These are phyloP conservation scores for Debaryomyces nepalensis DNA, from an alignment of 1,139 yeast species.

Conservation along the genomic window DNA sequence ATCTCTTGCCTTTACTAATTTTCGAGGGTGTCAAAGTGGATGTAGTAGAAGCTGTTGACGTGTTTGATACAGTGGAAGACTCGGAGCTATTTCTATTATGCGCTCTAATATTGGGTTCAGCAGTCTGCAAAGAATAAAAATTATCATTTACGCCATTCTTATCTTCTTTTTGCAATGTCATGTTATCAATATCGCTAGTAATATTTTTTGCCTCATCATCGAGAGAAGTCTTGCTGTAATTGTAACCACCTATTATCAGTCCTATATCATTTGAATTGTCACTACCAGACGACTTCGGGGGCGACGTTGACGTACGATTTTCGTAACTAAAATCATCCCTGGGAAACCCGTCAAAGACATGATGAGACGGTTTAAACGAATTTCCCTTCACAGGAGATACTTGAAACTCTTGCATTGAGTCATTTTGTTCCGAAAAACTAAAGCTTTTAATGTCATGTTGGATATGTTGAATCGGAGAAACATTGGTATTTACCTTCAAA, in stretches of 20 bases:
- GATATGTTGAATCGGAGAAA: background rate
- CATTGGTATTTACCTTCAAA: background rate
- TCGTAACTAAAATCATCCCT: slow-evolving; percentile 6
- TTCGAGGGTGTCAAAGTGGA: slow-evolving; percentile 35
- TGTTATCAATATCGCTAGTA: background rate
- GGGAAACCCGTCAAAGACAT: slow-evolving; percentile 1
- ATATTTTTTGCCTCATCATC: slow-evolving; percentile 12
- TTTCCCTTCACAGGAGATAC: slow-evolving; percentile 23
- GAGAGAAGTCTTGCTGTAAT: slow-evolving; percentile 32
- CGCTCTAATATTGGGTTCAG: slow-evolving; percentile 4
- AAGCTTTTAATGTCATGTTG: slow-evolving; percentile 16
- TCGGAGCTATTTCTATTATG: slow-evolving; percentile 47
- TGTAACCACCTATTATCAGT: slow-evolving; percentile 38
- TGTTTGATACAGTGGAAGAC: slow-evolving; percentile 38
- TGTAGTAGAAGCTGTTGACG: slow-evolving; percentile 30
- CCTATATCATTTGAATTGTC: slow-evolving; percentile 25
- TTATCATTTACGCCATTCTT: background rate
- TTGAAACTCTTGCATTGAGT: slow-evolving; percentile 30
- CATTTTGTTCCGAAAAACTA: slow-evolving; percentile 33
- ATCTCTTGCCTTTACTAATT: slow-evolving; percentile 43
- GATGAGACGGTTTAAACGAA: background rate
- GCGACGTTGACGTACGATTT: slow-evolving; percentile 1
- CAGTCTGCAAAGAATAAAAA: background rate
- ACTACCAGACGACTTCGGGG: slow-evolving; percentile 13
- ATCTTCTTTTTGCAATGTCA: background rate